Evolutionary conservation across 2,329 filamentous ascomycete genomes (phyloP), one percentile per base, ranked within the genome.

Genomic region (Neonectria faginata): DNA sequence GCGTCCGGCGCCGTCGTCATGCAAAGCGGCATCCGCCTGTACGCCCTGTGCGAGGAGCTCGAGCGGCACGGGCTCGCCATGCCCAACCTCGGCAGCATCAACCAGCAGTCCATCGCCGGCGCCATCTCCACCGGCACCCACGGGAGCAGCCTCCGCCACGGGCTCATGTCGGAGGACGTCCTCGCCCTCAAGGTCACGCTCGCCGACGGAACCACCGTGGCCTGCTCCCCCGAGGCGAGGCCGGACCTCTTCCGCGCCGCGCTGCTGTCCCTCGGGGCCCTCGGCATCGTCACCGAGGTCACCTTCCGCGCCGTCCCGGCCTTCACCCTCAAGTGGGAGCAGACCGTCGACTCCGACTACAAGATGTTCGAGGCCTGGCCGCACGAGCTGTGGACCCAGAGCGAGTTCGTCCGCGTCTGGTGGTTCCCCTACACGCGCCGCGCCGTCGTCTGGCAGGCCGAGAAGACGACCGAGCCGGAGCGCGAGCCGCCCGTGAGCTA

Each of bases 81-180:
- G 87, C 92, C 92, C 29, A 97, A 97, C 77, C 83, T 98, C 50
- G 96, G 96, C 39, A 97, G 93, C 78, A 99, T 99, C 79, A 94
- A 97, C 77, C 89, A 93, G 73, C 96, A 99, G 83, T 96, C 92
- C 63, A 90, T 98, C 67, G 94, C 93, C 2, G 96, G 96, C 29
- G 94, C 94, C 14, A 97, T 98, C 66, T 90, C 92, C 20, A 99
- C 96, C 0, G 94, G 92, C 16, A 98, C 96, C 0, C 96, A 99
- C 78, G 96, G 96, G 47, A 97, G 92, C 74, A 96, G 92, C 60
- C 82, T 97, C 64, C 84, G 81, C 36, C 94, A 98, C 79, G 95
- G 95, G 1, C 84, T 97, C 67, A 83, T 99, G 66, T 95, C 92
- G 0, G 91, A 97, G 75, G 89, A 89, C 60, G 87, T 98, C 22